Evolutionary conservation across 2,329 filamentous ascomycete genomes (phyloP), one percentile per base, ranked within the genome.

Genomic region (Phaeosphaeria sp.): DNA sequence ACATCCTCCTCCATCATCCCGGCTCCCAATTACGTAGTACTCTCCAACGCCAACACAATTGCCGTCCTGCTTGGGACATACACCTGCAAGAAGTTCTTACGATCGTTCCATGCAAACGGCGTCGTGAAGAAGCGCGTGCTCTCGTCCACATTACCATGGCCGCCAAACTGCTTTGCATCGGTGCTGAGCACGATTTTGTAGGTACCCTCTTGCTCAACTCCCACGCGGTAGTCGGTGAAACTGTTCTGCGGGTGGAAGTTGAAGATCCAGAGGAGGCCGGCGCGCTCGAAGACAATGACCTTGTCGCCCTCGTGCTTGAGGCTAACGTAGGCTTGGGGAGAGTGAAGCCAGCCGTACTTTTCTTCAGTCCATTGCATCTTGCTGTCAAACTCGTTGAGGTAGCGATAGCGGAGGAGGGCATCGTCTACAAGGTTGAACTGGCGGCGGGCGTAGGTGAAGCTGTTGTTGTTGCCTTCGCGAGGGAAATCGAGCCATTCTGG

Each of bases 401-500:
- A 96, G 66, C 88, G 85, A 82, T 98, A 99, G 13, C 95, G 90
- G 36, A 99, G 86, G 13, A 97, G 82, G 0, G 82, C 66, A 75
- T 99, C 95, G 52, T 97, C 92, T 0, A 92, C 89, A 17, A 99
- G 86, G 78, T 99, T 98, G 66, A 97, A 88, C 77, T 97, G 94
- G 58, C 95, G 90, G 21, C 95, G 88, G 2, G 93, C 93, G 74
- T 97, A 97, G 88, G 92, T 94, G 83, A 93, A 97, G 46, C 91
- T 95, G 79, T 97, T 96, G 72, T 89, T 81, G 80, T 97, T 97
- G 58, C 95, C 95, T 71, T 89, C 92, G 51, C 95, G 91, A 3
- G 95, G 95, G 79, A 99, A 99, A 77, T 99, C 95, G 41, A 99
- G 90, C 95, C 95, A 99, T 79, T 99, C 95, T 0, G 95, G 95